Base-by-base conservation (phyloP, 352 stramenopile genomes). In the Pythium coloratum region DNA sequence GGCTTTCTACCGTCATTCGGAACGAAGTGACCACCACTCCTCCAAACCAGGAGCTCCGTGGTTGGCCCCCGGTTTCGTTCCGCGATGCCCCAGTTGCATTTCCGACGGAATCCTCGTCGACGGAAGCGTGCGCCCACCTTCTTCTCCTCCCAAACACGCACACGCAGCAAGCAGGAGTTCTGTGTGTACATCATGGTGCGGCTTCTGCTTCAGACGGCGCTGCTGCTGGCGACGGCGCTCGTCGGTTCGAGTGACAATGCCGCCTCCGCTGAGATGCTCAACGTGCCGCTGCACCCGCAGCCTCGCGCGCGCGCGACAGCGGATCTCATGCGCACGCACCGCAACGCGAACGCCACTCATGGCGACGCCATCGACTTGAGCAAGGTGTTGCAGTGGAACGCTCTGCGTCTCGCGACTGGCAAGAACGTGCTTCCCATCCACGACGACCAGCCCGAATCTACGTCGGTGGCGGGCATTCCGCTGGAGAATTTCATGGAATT, bases 401-500 rank as follows among this genome's bases (percentile, higher is more conserved):
- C 62, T 32, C 51, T 76, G 12, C 69, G 77, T 38, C 28, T 42
- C 0, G 33, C 42, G 0, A 13, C 20, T 20, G 60, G 28, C 34
- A 62, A 61, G 47, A 33, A 57, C 32, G 56, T 47, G n/a, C 20
- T 66, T 38, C 38, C 34, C 14, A 49, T 69, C 57, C 54, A 64
- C 54, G 57, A 51, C 38, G 47, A 30, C 38, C 0, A 81, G 20
- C 57, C 66, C 46, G 64, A 60, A 32, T 70, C 85, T 2, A 47
- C 64, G n/a, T 66, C 72, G 0, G 42, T 64, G 36, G 82, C 80
- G 7, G 73, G 77, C 62, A 75, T 94, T 13, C 68, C 84, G 26
- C 75, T 94, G 3, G 80, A 82, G 51, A 94, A 94, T 66, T 93
- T 89, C 46, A 89, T 90, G 80, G 85, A 92, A 61, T 91, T 93